Evolutionary conservation across 2,329 filamentous ascomycete species (phyloP).

Genomic region (Xylariaceae sp.): DNA sequence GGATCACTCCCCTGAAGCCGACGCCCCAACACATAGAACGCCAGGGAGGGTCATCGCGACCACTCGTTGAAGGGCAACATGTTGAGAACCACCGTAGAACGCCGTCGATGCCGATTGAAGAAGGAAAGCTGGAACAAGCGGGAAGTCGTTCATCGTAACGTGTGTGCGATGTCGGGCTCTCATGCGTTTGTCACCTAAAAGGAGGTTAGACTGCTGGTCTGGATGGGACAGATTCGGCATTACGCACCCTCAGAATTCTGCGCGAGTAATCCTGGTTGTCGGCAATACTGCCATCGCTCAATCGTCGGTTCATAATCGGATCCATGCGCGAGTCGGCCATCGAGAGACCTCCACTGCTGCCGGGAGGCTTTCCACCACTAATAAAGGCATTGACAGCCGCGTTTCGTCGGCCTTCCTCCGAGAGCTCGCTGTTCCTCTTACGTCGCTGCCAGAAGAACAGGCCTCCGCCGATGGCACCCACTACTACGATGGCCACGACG

Average conservation of each 20-base stretch:
- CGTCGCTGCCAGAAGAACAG: constrained; percentile 68
- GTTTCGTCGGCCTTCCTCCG: constrained; percentile 78
- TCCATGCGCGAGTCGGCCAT: constrained; percentile 81
- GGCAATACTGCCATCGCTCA: constrained; percentile 93
- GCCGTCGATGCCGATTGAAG: constrained; percentile 27
- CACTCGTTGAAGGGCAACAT: constrained; percentile 24
- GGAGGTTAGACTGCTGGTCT: constrained; percentile 2
- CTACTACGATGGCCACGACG: constrained; percentile 70
- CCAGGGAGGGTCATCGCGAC: constrained; percentile 24
- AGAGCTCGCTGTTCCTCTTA: constrained; percentile 67
- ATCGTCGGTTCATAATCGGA: constrained; percentile 73
- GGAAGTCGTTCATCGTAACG: constrained; percentile 26
- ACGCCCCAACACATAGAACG: constrained; percentile 26
- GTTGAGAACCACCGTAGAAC: constrained; percentile 26
- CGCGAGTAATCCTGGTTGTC: constrained; percentile 96
- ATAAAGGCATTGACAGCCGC: constrained; percentile 73
- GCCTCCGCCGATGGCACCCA: constrained; percentile 59
- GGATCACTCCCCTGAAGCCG: constrained; percentile 13
- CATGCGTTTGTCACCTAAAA: constrained; percentile 27
- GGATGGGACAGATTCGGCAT: not conserved
- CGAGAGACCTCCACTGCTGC: constrained; percentile 57
- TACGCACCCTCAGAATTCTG: constrained; percentile 82
- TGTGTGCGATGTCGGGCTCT: constrained; percentile 18
- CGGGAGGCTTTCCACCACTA: constrained; percentile 53
- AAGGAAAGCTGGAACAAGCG: constrained; percentile 23